Evolutionary conservation across 2,329 filamentous ascomycete genomes (phyloP), one percentile per base, ranked within the genome.

Genomic region (Penicillium expansum): DNA sequence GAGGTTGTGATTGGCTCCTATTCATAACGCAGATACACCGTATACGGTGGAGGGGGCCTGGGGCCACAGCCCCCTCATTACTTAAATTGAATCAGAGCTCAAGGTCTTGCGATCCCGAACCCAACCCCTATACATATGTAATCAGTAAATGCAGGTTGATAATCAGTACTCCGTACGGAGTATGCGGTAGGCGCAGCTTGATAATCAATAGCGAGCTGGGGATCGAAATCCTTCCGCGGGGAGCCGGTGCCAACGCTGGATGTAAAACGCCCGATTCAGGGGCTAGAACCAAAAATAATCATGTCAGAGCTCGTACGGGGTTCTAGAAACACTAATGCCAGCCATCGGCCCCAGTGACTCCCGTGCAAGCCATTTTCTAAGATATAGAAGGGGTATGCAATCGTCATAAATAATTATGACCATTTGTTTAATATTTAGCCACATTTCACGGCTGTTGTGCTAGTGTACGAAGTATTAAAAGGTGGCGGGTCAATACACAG

Each of bases 401-500:
- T 22, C 5, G 27, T 30, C 53, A 51, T 51, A 35, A 51, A 43
- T 51, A 37, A 29, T 43, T 35, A 35, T 55, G 53, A 11, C 7
- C 35, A 7, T 29, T 48, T 53, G 32, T 2, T 22, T 24, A 8
- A 32, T 48, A 22, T 41, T 38, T 37, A 65, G 63, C 62, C 62
- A 63, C 62, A 62, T 27, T 58, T 62, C 49, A 48, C 38, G 54
- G 29, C 47, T 53, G 57, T 50, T 41, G 47, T 38, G 54, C 56
- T 57, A 45, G 52, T 14, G 27, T 18, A 39, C 39, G 30, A 13
- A 48, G 35, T 57, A 54, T 49, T 51, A 16, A 50, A 54, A 54
- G 18, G 51, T 56, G 56, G 55, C 55, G 49, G 43, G 48, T 51
- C 53, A 56, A 52, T 54, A 56, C 59, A 8, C 27, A n/a, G 41